Evolutionary conservation across 768 basidiomycete genomes (phyloP).

Genomic region (Suillus lakei): DNA sequence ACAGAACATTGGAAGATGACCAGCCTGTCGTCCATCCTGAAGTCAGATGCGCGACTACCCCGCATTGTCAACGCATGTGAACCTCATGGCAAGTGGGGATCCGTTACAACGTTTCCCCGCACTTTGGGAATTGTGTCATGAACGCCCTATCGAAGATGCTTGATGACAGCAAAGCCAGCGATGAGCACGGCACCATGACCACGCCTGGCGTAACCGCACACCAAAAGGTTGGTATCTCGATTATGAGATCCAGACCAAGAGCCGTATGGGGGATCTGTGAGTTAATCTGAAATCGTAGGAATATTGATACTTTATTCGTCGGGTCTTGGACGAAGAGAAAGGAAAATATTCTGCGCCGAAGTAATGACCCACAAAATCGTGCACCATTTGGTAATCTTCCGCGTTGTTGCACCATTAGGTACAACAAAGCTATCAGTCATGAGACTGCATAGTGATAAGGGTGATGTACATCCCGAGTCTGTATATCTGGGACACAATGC

Average conservation of each 20-base stretch:
- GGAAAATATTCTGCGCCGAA: neutral
- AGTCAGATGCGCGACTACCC: neutral
- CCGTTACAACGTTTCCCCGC: neutral
- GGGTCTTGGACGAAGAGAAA: neutral
- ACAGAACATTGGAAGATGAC: neutral
- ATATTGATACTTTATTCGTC: neutral
- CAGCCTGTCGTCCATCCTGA: neutral
- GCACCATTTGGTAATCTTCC: neutral
- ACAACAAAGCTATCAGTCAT: neutral
- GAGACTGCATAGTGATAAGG: neutral
- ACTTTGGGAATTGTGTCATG: neutral
- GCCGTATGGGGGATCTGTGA: neutral
- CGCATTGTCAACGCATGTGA: neutral
- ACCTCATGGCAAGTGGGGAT: neutral
- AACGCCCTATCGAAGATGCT: neutral
- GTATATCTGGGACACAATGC: neutral
- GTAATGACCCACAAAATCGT: neutral
- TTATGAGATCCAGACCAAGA: neutral
- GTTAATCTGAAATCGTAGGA: neutral
- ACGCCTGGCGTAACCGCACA: neutral
- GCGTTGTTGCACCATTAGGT: neutral
- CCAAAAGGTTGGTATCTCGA: neutral
- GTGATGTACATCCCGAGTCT: neutral
- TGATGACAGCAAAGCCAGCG: neutral
- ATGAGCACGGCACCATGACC: neutral